phyloP scores from a whole-genome alignment of 2,329 filamentous ascomycete species.

The Botrytis porri region DNA sequence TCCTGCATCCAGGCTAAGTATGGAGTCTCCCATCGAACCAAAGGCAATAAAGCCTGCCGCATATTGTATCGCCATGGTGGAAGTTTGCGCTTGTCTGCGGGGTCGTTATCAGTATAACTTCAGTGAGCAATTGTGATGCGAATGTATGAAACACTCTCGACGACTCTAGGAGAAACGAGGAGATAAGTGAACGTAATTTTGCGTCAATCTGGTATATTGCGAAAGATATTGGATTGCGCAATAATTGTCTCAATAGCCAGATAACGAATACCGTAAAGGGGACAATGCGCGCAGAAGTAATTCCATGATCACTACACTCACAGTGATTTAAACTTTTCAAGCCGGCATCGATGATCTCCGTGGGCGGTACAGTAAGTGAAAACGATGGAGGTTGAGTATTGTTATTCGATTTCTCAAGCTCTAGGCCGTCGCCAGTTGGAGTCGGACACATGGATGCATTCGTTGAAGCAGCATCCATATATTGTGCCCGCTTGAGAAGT shows the following conservation, averaged over 20 bases:
- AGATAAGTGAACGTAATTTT: background rate
- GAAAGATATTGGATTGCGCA: background rate
- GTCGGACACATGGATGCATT: conserved; percentile 39
- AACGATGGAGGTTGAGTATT: conserved; percentile 32
- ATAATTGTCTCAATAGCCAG: background rate
- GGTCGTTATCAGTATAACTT: conserved; percentile 15
- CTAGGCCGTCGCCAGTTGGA: conserved; percentile 36
- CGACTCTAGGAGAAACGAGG: background rate
- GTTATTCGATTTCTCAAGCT: conserved; percentile 35
- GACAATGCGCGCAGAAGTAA: background rate
- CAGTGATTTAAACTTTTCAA: conserved; percentile 78
- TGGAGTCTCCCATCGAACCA: conserved; percentile 92
- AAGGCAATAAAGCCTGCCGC: conserved; percentile 76
- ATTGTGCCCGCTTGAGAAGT: background rate
- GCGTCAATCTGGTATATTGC: background rate
- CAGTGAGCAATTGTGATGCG: background rate
- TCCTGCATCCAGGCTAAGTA: conserved; percentile 87
- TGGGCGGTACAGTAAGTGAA: conserved; percentile 30
- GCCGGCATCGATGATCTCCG: conserved; percentile 63
- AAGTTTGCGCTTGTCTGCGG: conserved; percentile 73
- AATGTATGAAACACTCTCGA: no score
- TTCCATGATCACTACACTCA: conserved; percentile 38
- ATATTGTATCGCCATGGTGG: conserved; percentile 85
- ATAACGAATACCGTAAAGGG: background rate
- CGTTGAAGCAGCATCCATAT: conserved; percentile 32